Conservation (phyloP, 2,329 filamentous ascomycete species). For the Berkeleyomyces basicola region DNA sequence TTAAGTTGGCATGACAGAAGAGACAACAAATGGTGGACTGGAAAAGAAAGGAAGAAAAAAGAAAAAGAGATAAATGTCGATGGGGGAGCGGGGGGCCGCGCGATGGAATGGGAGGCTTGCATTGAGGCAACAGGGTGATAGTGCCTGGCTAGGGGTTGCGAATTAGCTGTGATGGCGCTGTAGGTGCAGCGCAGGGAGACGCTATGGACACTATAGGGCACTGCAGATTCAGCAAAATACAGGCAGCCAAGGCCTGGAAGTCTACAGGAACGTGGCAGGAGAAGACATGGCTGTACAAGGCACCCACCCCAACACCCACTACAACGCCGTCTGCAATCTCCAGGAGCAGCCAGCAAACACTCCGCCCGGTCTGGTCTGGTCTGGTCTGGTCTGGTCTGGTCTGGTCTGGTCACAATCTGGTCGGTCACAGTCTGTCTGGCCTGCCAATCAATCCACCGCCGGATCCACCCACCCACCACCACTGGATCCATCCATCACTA, state of each 20-base stretch:
- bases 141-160: too few species aligned
- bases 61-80: background rate
- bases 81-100: background rate
- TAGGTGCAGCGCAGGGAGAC: background rate
- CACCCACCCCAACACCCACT: too few species aligned
- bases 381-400: background rate
- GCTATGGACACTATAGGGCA: too few species aligned
- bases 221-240: background rate
- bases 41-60: background rate
- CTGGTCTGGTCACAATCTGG: background rate
- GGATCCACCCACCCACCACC: too few species aligned
- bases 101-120: too few species aligned
- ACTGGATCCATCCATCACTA: too few species aligned
- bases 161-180: background rate
- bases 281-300: too few species aligned
- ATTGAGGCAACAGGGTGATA: too few species aligned
- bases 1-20: slow-evolving; percentile 1
- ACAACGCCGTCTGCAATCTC: too few species aligned
- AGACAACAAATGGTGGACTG: background rate
- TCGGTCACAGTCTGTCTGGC: background rate
- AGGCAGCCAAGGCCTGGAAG: too few species aligned
- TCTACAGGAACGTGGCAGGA: too few species aligned
- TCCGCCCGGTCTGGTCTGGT: background rate
- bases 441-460: background rate
- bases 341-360: too few species aligned